A percentile compares a stretch with the other conserved stretches of the same genome.
These are phyloP conservation scores for Aureobasidium zeae DNA, from an alignment of 2,329 filamentous ascomycete species.

Conservation along the genomic window DNA sequence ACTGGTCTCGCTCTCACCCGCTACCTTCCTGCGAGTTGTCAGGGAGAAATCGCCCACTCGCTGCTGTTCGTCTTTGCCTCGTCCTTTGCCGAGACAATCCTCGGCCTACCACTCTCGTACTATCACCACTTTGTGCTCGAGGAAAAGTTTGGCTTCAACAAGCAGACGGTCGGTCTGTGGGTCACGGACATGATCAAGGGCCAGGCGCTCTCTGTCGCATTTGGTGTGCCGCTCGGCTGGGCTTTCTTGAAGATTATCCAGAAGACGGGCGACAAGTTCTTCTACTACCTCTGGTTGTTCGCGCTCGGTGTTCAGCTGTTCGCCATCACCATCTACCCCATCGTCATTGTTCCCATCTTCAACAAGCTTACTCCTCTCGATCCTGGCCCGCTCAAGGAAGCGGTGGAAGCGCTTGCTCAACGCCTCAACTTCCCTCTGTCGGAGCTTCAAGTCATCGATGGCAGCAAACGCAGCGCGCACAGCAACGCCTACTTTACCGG, in stretches of 20 bases:
- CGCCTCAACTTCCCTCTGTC: constrained; percentile 84
- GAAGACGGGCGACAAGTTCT: constrained; percentile 87
- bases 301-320: constrained; percentile 82
- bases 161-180: constrained; percentile 85
- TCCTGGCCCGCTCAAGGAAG: constrained; percentile 75
- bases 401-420: constrained; percentile 74
- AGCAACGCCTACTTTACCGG: constrained; percentile 96
- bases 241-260: constrained; percentile 91
- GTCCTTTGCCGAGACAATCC: constrained; percentile 67
- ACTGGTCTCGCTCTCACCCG: constrained; percentile 64
- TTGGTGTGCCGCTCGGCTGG: constrained; percentile 80
- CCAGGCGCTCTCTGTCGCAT: constrained; percentile 67
- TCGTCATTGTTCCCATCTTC: constrained; percentile 88
- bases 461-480: constrained; percentile 78
- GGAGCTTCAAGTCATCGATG: constrained; percentile 90
- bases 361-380: constrained; percentile 94
- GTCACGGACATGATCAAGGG: constrained; percentile 85
- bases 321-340: constrained; percentile 92
- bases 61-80: constrained; percentile 87
- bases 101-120: constrained; percentile 72
- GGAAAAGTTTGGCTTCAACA: constrained; percentile 97
- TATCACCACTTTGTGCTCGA: constrained; percentile 95
- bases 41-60: constrained; percentile 87
- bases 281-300: constrained; percentile 97
- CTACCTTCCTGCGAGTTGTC: constrained; percentile 68